Evolutionary conservation across 176 grass and related monocot species (phyloP).

Genomic region (Carex cristatella): DNA sequence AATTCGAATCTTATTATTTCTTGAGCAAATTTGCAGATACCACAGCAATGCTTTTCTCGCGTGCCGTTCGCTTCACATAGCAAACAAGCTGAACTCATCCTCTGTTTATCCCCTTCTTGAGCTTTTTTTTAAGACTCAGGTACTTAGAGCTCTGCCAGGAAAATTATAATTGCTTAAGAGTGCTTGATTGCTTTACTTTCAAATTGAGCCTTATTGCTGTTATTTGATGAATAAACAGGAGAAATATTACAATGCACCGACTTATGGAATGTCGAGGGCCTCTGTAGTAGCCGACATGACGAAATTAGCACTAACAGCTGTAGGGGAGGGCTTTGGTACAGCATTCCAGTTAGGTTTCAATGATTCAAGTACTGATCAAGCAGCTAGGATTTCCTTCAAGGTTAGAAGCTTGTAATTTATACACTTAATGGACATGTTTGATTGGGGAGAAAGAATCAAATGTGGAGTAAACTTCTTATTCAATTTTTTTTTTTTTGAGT

Average conservation of each 20-base stretch:
- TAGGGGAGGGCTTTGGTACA: slow-evolving; percentile 40
- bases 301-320: slow-evolving; percentile 29
- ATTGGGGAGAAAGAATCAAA: no score
- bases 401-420: slow-evolving; percentile 18
- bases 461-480: no score
- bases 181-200: not conserved
- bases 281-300: slow-evolving; percentile 33
- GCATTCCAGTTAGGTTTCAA: slow-evolving; percentile 57
- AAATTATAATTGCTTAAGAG: not conserved
- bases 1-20: not conserved
- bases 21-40: slow-evolving; percentile 51
- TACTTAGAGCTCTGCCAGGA: not conserved
- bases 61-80: slow-evolving; percentile 55
- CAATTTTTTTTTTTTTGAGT: no score
- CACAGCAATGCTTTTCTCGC: slow-evolving; percentile 63
- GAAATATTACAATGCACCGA: slow-evolving; percentile 68
- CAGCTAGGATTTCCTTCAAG: slow-evolving; percentile 86
- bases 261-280: slow-evolving; percentile 52
- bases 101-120: slow-evolving; percentile 68
- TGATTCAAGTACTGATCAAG: slow-evolving; percentile 44
- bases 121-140: slow-evolving; percentile 85
- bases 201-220: not conserved
- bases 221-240: slow-evolving; percentile 40
- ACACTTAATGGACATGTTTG: not conserved
- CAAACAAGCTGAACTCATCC: slow-evolving; percentile 53